Evolutionary conservation across 352 stramenopile species (phyloP).

Genomic region (Globisporangium okanoganense): DNA sequence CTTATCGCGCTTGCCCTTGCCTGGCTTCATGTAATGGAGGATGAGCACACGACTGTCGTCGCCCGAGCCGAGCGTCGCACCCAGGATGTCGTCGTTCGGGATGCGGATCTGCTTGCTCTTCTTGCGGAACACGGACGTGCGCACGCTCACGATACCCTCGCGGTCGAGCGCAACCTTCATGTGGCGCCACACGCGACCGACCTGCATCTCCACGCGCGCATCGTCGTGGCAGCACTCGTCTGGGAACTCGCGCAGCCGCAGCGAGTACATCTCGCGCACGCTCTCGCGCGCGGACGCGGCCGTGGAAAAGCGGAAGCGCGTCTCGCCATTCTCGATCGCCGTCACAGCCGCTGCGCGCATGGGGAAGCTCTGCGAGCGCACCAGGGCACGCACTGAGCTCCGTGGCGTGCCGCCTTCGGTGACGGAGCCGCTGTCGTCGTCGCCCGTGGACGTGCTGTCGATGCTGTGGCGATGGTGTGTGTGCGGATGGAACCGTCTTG

Average conservation of each 20-base stretch:
- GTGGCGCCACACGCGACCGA: conserved; percentile 48
- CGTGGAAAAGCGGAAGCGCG: conserved; percentile 61
- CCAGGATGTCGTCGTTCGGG: conserved; percentile 52
- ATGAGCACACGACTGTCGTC: conserved; percentile 25
- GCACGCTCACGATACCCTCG: conserved; percentile 49
- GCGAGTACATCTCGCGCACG: conserved; percentile 71
- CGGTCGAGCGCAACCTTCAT: conserved; percentile 47
- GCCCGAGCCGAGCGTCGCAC: conserved; percentile 21
- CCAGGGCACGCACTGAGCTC: conserved; percentile 17
- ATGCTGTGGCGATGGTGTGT: conserved; percentile 21
- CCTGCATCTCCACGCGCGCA: conserved; percentile 34
- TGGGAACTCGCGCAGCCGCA: conserved; percentile 53
- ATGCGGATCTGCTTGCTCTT: conserved; percentile 50
- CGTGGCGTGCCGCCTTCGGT: conserved; percentile 9
- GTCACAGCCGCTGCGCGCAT: conserved; percentile 48
- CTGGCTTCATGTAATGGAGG: conserved; percentile 66
- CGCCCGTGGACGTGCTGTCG: conserved; percentile 12
- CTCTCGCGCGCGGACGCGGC: conserved; percentile 49
- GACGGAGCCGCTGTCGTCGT: not conserved
- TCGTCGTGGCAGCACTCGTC: conserved; percentile 29
- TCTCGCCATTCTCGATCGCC: conserved; percentile 51
- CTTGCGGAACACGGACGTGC: conserved; percentile 60
- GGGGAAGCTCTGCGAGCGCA: conserved; percentile 55
- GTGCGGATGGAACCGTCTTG: not conserved
- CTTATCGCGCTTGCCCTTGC: conserved; percentile 44